Conservation (phyloP, 208 protist genomes). For the Leishmania lainsoni region DNA sequence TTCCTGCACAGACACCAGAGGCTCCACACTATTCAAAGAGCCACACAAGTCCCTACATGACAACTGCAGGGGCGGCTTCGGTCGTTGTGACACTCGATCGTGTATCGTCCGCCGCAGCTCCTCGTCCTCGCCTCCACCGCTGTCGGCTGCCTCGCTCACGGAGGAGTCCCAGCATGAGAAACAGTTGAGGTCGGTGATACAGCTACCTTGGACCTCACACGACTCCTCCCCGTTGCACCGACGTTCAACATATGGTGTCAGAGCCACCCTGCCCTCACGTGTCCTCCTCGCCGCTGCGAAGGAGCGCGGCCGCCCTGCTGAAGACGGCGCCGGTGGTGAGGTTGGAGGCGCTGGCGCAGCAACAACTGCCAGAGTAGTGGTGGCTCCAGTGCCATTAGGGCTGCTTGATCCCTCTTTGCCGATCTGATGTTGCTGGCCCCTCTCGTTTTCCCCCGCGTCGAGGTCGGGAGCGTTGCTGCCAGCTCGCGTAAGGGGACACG, state of each 20-base stretch:
- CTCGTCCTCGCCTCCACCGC: conserved; percentile 6
- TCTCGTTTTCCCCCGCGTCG: neutral
- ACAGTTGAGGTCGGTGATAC: conserved; percentile 4
- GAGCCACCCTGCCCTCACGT: neutral
- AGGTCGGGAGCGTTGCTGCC: conserved; percentile 8
- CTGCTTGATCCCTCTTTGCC: neutral
- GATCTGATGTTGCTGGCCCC: neutral
- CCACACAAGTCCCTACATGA: neutral
- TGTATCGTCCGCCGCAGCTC: neutral
- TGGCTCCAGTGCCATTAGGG: neutral
- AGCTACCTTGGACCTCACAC: neutral
- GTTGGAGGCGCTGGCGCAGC: conserved; percentile 1
- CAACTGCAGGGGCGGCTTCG: neutral
- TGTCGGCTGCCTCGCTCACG: neutral
- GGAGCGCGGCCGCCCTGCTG: neutral
- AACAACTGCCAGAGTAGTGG: neutral
- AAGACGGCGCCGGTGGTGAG: neutral
- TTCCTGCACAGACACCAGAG: conserved; percentile 7
- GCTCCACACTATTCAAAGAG: neutral
- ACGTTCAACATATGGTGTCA: neutral
- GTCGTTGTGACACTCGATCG: neutral
- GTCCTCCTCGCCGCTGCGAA: neutral
- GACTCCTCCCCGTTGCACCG: conserved; percentile 4
- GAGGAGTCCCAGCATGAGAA: conserved; percentile 31
- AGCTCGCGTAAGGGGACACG: conserved; percentile 1